Conservation (phyloP, 768 basidiomycete genomes). For the Chalciporus piperatus region DNA sequence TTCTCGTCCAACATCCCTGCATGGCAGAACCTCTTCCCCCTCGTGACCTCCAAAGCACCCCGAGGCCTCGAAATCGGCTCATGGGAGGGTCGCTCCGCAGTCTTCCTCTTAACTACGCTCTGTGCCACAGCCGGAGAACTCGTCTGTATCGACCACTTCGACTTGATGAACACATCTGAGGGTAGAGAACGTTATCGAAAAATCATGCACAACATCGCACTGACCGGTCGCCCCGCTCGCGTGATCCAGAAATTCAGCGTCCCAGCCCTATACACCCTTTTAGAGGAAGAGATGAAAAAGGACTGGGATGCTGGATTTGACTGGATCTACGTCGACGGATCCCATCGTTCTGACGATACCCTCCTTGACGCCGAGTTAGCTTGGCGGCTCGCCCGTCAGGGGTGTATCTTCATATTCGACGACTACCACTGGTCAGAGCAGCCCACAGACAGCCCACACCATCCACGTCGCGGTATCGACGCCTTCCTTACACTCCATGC, state of each 20-base stretch:
- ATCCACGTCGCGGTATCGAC: constrained; percentile 56
- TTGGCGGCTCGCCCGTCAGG: constrained; percentile 52
- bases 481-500: constrained; percentile 50
- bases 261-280: constrained; percentile 45
- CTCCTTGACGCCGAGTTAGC: constrained; percentile 58
- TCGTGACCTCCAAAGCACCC: constrained; percentile 37
- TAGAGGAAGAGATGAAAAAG: constrained; percentile 43
- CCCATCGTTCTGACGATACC: constrained; percentile 58
- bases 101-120: constrained; percentile 50
- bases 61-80: constrained; percentile 57
- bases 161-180: constrained; percentile 46
- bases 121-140: constrained; percentile 44
- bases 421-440: constrained; percentile 55
- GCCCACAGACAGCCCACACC: constrained; percentile 46
- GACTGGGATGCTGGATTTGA: constrained; percentile 44
- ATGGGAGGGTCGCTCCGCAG: constrained; percentile 63
- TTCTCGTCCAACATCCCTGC: constrained; percentile 43
- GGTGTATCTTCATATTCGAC: constrained; percentile 54
- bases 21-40: constrained; percentile 43
- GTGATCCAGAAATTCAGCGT: constrained; percentile 52
- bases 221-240: constrained; percentile 44
- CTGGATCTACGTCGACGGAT: constrained; percentile 60
- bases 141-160: constrained; percentile 59
- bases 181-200: constrained; percentile 45
- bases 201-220: constrained; percentile 45